These are phyloP conservation scores for Coemansia sp. DNA, from an alignment of 192 early-diverging fungal genomes.

Conservation along the genomic window DNA sequence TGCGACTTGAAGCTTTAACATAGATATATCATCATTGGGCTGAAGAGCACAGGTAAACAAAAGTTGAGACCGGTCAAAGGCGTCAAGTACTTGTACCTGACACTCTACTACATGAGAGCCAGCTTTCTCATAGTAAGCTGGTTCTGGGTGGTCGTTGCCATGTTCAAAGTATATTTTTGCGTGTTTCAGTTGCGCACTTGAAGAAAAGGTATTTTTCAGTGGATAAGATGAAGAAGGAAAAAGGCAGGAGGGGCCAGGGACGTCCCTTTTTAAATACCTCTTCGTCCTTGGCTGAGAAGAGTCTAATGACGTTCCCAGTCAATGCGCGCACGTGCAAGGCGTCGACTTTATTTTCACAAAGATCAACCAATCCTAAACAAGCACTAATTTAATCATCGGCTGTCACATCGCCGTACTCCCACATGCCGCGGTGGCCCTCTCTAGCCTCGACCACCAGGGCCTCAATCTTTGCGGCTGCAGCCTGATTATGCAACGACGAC, in stretches of 20 bases:
- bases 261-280: neutral
- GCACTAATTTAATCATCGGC: slow-evolving; percentile 28
- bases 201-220: neutral
- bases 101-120: no score
- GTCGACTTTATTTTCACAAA: neutral
- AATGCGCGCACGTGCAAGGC: neutral
- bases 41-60: neutral
- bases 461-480: slow-evolving; percentile 33
- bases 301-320: neutral
- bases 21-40: neutral
- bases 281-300: neutral
- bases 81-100: neutral
- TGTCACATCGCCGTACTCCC: slow-evolving; percentile 47
- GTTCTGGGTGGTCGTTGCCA: no score
- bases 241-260: neutral
- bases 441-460: slow-evolving; percentile 41
- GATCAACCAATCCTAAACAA: neutral
- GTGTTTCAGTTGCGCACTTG: no score
- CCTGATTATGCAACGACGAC: slow-evolving; percentile 29
- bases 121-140: no score
- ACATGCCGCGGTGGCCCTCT: slow-evolving; percentile 37
- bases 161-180: no score
- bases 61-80: neutral
- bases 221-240: neutral
- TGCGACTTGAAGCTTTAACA: neutral